These are phyloP conservation scores for Trypanosoma congolense DNA, from an alignment of 208 protist species.

Conservation along the genomic window DNA sequence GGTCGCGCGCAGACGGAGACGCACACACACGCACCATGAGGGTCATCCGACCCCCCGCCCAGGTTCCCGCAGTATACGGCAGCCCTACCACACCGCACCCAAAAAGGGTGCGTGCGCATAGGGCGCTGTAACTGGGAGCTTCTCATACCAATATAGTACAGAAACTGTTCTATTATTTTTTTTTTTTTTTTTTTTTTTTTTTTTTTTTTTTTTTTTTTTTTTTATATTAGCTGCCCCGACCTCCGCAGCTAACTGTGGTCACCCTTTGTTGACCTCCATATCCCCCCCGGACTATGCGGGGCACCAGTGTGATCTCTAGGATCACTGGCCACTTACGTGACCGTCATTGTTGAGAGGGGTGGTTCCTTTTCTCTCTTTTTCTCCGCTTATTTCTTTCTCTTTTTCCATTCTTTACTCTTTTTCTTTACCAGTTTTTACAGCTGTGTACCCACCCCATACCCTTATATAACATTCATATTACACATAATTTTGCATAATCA, in stretches of 20 bases:
- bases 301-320: background rate
- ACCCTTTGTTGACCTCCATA: background rate
- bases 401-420: too few species aligned
- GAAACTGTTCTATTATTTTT: background rate
- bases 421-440: too few species aligned
- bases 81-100: background rate
- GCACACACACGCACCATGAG: background rate
- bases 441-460: too few species aligned
- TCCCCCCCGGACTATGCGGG: background rate
- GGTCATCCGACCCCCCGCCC: background rate
- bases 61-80: background rate
- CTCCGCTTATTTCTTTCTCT: too few species aligned
- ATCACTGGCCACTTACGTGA: background rate
- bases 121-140: slow-evolving; percentile 1
- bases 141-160: slow-evolving; percentile 6
- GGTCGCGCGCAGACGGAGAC: too few species aligned
- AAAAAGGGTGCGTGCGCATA: background rate
- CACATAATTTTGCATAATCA: too few species aligned
- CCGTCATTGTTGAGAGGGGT: background rate
- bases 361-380: background rate
- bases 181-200: slow-evolving; percentile 22
- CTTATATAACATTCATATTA: too few species aligned
- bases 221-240: slow-evolving; percentile 13
- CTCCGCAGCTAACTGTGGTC: background rate
- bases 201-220: slow-evolving; percentile 2